Conservation (phyloP, 2,329 filamentous ascomycete species). For the Ophiostoma australiae region DNA sequence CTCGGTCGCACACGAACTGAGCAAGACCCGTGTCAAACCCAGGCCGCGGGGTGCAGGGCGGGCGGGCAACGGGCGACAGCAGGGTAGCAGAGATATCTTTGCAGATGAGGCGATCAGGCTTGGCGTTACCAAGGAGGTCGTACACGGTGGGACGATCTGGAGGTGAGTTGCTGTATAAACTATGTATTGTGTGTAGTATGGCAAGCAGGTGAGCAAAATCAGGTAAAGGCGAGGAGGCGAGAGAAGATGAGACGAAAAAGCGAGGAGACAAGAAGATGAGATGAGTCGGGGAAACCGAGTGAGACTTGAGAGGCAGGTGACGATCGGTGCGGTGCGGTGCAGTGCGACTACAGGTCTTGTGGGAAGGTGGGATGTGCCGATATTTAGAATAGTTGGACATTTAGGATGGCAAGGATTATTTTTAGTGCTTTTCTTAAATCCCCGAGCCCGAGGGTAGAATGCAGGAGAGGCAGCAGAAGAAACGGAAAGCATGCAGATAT, state of each 20-base stretch:
- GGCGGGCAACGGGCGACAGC: background rate
- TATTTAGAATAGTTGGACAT: background rate
- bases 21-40: slow-evolving; percentile 2
- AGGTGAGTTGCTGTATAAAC: background rate
- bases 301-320: background rate
- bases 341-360: background rate
- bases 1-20: background rate
- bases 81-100: background rate
- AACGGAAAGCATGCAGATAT: background rate
- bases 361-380: background rate
- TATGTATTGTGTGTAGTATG: background rate
- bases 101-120: background rate
- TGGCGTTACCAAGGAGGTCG: background rate
- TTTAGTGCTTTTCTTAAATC: slow-evolving; percentile 2
- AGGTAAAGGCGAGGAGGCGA: background rate
- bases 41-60: background rate
- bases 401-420: background rate
- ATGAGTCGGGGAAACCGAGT: background rate
- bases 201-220: background rate
- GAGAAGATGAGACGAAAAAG: background rate
- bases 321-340: background rate
- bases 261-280: background rate
- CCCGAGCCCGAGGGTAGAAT: background rate
- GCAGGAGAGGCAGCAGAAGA: background rate
- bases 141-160: background rate